Evolutionary conservation across 1,284 basidiomycete genomes (phyloP).

Genomic region (Spongiforma sp.): DNA sequence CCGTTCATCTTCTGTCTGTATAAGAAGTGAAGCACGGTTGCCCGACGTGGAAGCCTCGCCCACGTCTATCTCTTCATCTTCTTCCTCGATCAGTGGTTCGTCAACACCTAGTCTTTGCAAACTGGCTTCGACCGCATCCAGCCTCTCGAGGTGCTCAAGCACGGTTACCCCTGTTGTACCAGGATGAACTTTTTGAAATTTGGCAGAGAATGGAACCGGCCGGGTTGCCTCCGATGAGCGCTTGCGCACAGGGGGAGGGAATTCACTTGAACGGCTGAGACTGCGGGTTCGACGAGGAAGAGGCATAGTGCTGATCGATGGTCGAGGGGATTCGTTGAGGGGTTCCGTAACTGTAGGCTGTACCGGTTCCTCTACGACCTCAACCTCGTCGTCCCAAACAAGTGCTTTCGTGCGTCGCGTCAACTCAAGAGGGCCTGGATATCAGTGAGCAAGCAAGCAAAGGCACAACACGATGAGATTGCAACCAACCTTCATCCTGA

Average conservation of each 20-base stretch:
- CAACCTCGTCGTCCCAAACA: constrained; percentile 86
- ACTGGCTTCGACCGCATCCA: constrained; percentile 82
- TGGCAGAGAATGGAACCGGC: constrained; percentile 79
- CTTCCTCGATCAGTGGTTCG: constrained; percentile 53
- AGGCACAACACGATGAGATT: constrained; percentile 57
- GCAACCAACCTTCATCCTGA: constrained; percentile 39
- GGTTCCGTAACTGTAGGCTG: constrained; percentile 40
- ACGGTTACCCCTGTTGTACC: constrained; percentile 81
- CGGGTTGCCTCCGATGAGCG: constrained; percentile 68
- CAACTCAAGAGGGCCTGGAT: constrained; percentile 78
- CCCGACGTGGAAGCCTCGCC: constrained; percentile 48
- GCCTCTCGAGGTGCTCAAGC: constrained; percentile 78
- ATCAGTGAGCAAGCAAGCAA: constrained; percentile 16
- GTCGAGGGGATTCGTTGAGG: constrained; percentile 54
- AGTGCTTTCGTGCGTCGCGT: constrained; percentile 79
- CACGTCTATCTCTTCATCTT: constrained; percentile 57
- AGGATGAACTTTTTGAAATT: constrained; percentile 78
- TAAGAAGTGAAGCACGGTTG: constrained; percentile 28
- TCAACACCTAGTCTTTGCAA: constrained; percentile 71
- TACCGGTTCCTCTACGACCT: constrained; percentile 63
- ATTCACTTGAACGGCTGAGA: constrained; percentile 64
- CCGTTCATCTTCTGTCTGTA: constrained; percentile 24
- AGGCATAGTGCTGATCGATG: constrained; percentile 68
- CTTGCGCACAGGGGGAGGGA: constrained; percentile 72
- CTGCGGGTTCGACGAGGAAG: constrained; percentile 62